Evolutionary conservation across 208 protist genomes (phyloP).

Genomic region (Willaertia magna): DNA sequence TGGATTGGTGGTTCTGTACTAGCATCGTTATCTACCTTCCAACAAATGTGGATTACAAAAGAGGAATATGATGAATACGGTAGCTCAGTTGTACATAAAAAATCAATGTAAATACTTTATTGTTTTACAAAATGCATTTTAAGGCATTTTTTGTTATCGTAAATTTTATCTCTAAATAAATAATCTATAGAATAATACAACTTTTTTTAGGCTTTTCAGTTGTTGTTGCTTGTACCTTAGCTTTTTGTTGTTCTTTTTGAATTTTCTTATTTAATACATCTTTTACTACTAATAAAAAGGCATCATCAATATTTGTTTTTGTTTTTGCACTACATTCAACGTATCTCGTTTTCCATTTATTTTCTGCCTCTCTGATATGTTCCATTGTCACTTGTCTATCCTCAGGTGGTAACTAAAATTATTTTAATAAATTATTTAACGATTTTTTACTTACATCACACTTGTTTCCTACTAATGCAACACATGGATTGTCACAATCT

Average conservation of each 20-base stretch:
- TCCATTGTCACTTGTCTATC: slow-evolving; percentile 25
- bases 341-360: neutral
- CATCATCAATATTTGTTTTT: slow-evolving; percentile 14
- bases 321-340: slow-evolving; percentile 12
- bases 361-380: slow-evolving; percentile 25
- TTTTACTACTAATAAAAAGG: slow-evolving; percentile 2
- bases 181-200: too few relatives aligned
- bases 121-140: too few relatives aligned
- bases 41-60: slow-evolving; percentile 43
- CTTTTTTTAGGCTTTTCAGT: neutral
- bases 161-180: too few relatives aligned
- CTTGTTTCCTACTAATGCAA: slow-evolving; percentile 47
- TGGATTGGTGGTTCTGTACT: slow-evolving; percentile 63
- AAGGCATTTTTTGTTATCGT: too few relatives aligned
- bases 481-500: slow-evolving; percentile 35
- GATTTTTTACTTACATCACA: slow-evolving; percentile 35
- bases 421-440: neutral
- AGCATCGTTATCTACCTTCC: slow-evolving; percentile 33
- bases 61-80: slow-evolving; percentile 64
- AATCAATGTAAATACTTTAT: neutral
- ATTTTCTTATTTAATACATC: neutral
- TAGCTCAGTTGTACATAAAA: slow-evolving; percentile 42
- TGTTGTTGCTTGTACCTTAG: neutral
- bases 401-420: neutral
- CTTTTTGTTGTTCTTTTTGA: neutral